Base-by-base conservation (phyloP, 2,329 filamentous ascomycete genomes). In the Grosmannia clavigera region DNA sequence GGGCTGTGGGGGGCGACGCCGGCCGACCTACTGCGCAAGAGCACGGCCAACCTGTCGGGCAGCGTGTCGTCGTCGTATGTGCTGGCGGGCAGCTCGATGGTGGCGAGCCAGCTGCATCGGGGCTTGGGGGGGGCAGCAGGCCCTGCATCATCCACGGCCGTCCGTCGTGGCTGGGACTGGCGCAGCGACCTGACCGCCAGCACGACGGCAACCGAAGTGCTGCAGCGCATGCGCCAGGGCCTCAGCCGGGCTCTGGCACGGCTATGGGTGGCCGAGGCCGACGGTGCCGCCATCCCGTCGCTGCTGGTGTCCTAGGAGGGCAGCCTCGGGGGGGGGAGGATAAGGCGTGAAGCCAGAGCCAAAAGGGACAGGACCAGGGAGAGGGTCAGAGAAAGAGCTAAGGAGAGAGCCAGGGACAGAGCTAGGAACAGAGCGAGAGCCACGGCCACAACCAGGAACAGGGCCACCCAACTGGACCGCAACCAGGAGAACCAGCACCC, bases 191-290 rank as follows among this genome's bases (percentile, higher is more conserved):
- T 89, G 54, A 70, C 75, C 11, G 79, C 81, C 35, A 78, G 76
- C 12, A 82, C 80, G 22, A 83, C 75, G 63, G 87, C 84, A 0
- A 78, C 78, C 55, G 87, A 92, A 64, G 77, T 96, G n/a, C 73
- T 96, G 61, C 78, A 79, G 64, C 80, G 86, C 64, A 70, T 96
- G 71, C 81, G 92, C 64, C 71, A 90, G 58, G 87, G 85, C 2
- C 71, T 96, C 68, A 87, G 89, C 16, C 83, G 81, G 70, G 90
- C 94, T 65, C 73, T 95, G 68, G 86, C 83, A 16, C 80, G 78
- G 67, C 75, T 86, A 58, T 91, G 87, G 85, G 72, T 87, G 40
- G 78, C 81, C 60, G 84, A 87, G 64, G 83, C 83, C 22, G 83
- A 88, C 69, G 67, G 66, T 16, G 31, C 46, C 22, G 40, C 35